Base-by-base conservation (phyloP, 305 asterid species). In the Solanum hybrid region DNA sequence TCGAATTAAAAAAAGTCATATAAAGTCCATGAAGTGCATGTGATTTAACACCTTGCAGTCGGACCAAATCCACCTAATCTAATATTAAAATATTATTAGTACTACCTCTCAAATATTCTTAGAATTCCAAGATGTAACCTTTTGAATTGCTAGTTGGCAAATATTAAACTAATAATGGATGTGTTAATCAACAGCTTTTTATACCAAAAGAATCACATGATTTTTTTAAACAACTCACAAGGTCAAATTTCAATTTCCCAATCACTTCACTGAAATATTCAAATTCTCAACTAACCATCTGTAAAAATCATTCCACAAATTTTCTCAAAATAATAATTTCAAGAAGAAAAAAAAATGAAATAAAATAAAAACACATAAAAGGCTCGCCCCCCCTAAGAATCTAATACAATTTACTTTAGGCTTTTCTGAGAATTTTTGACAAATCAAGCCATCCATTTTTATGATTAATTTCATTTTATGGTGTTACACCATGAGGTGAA, bases 401-500 rank as follows among this genome's bases (percentile, higher is more conserved):
- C 73, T 60, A 85, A 60, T 60, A 85, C 88, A 85, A 85, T 56
- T 60, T 85, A 60, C 77, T 85, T 79, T 22, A 10, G 71, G 37
- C 34, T 42, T 82, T 64, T 14, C 64, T 79, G 64, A 38, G 32
- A 36, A n/a, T 38, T 79, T 79, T 79, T 24, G 26, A 81, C 72
- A 42, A 27, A 42, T 27, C 5, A 31, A 35, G 16, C 87, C 73
- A 82, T 82, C 29, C 87, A 82, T 82, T 46, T 22, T 79, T 79
- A 36, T 35, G 56, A 78, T 78, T 35, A 16, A 34, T 78, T 22
- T 78, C 3, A 0, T 12, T 77, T 88, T 93, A 95, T 7, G 98
- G 32, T 31, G 32, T 31, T 31, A 31, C 32, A 31, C 32, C 32
- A 12, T 90, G 94, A 13, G 98, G 97, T 13, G 98, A 95, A 82